Percentiles rank a stretch among this genome's conserved stretches.
Evolutionary conservation across 345 rosid genomes (phyloP).

Genomic region (Raphanus raphanistrum): DNA sequence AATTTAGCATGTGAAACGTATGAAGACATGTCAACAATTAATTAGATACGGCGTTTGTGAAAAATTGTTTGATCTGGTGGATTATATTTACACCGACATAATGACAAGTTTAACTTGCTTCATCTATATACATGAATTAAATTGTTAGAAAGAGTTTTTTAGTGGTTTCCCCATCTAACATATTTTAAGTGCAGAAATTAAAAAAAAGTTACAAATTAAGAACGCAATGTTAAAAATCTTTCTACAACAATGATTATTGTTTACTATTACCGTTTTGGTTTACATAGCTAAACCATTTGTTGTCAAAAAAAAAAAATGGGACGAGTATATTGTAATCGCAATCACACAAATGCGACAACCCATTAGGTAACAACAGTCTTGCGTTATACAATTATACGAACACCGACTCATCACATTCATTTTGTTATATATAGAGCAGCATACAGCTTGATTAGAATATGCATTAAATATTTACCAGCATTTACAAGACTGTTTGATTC

Average conservation of each 20-base stretch:
- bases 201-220: background rate
- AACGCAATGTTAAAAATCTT: no score
- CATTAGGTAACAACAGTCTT: background rate
- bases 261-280: background rate
- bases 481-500: background rate
- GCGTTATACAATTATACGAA: background rate
- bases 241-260: no score
- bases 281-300: background rate
- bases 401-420: background rate
- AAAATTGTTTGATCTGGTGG: background rate
- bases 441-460: background rate
- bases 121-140: no score
- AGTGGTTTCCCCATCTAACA: background rate
- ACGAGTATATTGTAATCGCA: background rate
- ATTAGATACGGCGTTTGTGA: no score
- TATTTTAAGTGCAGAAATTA: background rate
- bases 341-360: background rate
- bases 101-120: background rate
- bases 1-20: no score
- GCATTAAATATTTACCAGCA: background rate
- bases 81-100: background rate
- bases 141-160: no score
- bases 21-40: no score
- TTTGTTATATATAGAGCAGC: background rate
- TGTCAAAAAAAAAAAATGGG: background rate